A percentile compares a stretch with the other conserved stretches of the same genome.
phyloP scores from a whole-genome alignment of 257 asterid genomes.

The Coffea canephora region DNA sequence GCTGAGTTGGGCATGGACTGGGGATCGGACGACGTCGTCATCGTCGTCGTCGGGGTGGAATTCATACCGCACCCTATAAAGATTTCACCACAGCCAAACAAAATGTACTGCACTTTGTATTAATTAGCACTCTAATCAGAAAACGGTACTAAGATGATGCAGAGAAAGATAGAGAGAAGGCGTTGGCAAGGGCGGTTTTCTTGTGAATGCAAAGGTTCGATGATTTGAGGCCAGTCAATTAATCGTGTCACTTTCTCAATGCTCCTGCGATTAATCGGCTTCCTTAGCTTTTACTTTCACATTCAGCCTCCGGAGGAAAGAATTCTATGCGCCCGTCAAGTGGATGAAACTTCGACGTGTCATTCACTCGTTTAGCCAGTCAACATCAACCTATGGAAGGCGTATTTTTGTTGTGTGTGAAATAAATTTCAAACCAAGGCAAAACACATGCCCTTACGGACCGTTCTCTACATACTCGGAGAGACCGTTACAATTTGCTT shows the following conservation, averaged over 20 bases:
- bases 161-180: background rate
- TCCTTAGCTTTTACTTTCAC: too few species aligned
- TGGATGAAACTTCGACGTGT: background rate
- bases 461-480: too few species aligned
- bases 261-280: slow-evolving; percentile 19
- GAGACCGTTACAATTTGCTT: too few species aligned
- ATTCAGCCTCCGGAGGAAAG: background rate
- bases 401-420: too few species aligned
- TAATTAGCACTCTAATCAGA: too few species aligned
- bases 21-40: slow-evolving; percentile 19
- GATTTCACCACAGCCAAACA: too few species aligned
- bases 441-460: too few species aligned
- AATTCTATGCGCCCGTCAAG: background rate
- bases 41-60: slow-evolving; percentile 12
- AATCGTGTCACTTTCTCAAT: slow-evolving; percentile 19
- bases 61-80: slow-evolving; percentile 31
- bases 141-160: background rate
- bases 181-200: slow-evolving; percentile 24
- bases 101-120: too few species aligned
- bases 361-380: background rate
- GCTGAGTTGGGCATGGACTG: slow-evolving; percentile 29
- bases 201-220: slow-evolving; percentile 7
- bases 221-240: slow-evolving; percentile 29
- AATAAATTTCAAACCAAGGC: too few species aligned
- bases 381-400: background rate